Conservation (phyloP, 768 basidiomycete genomes). For the Pholiota molesta region DNA sequence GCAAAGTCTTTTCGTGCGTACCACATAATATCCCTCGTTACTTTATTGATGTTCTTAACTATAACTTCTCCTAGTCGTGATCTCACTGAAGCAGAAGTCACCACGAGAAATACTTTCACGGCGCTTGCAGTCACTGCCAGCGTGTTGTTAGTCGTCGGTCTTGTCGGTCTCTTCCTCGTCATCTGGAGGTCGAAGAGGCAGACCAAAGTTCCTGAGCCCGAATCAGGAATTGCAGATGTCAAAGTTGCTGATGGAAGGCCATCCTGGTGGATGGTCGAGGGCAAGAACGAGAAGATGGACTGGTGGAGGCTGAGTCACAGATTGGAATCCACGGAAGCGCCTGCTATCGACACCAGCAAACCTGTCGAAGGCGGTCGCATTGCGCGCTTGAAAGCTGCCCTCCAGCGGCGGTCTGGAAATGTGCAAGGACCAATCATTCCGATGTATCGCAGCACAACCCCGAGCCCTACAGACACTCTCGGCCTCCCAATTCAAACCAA, state of each 20-base stretch:
- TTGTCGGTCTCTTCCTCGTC: constrained; percentile 25
- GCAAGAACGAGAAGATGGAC: constrained; percentile 28
- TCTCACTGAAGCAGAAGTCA: constrained; percentile 21
- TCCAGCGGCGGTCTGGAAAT: constrained; percentile 22
- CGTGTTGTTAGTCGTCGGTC: constrained; percentile 27
- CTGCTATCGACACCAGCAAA: constrained; percentile 4
- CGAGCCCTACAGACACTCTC: constrained; percentile 28
- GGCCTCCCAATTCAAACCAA: constrained; percentile 31
- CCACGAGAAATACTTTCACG: constrained; percentile 23
- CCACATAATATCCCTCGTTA: not conserved
- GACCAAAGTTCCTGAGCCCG: constrained; percentile 25
- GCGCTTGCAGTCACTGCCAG: constrained; percentile 26
- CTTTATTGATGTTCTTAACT: not conserved
- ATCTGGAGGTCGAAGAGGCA: constrained; percentile 18
- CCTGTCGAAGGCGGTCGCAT: constrained; percentile 18
- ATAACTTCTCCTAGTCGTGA: constrained; percentile 10
- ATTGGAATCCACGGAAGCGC: constrained; percentile 13
- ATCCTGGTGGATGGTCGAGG: constrained; percentile 33
- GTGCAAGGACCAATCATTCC: constrained; percentile 15
- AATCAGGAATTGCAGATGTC: constrained; percentile 23
- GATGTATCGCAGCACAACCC: constrained; percentile 11
- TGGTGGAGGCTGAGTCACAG: constrained; percentile 30
- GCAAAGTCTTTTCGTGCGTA: constrained; percentile 21
- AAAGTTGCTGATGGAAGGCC: constrained; percentile 22
- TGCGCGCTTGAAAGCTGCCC: constrained; percentile 27